phyloP scores from a whole-genome alignment of 2,329 filamentous ascomycete species.

The Xenosphaeropsis pyriputrescens region DNA sequence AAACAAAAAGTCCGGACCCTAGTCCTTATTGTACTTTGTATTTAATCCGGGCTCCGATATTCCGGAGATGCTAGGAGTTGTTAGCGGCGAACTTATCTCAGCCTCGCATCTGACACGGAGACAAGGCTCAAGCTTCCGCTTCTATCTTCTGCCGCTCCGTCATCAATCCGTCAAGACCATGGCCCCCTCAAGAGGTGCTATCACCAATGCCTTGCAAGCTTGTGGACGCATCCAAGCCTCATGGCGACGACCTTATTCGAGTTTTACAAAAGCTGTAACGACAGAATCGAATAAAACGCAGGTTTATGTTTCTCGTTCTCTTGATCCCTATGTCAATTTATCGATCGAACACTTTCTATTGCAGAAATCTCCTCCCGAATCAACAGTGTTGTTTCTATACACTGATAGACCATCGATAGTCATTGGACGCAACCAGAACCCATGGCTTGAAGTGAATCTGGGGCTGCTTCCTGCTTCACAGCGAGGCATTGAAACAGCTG shows the following conservation, averaged over 20 bases:
- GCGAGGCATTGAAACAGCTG: constrained; percentile 7
- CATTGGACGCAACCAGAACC: constrained; percentile 93
- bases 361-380: constrained; percentile 54
- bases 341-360: constrained; percentile 88
- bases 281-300: constrained; percentile 37
- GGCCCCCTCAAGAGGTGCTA: constrained; percentile 15
- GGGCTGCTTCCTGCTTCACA: constrained; percentile 30
- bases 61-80: too few relatives aligned
- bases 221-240: too few relatives aligned
- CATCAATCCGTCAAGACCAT: constrained; percentile 3
- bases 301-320: constrained; percentile 55
- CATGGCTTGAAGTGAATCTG: constrained; percentile 84
- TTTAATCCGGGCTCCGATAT: too few relatives aligned
- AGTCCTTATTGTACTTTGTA: too few relatives aligned
- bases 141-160: too few relatives aligned
- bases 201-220: not conserved
- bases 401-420: constrained; percentile 77
- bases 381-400: constrained; percentile 75
- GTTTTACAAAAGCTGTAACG: constrained; percentile 8
- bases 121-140: too few relatives aligned
- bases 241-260: constrained; percentile 5
- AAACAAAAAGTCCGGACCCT: not conserved
- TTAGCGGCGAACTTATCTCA: too few relatives aligned
- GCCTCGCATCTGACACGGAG: too few relatives aligned
- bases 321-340: constrained; percentile 77